A percentile compares a stretch with the other conserved stretches of the same genome.
Evolutionary conservation across 2,329 filamentous ascomycete genomes (phyloP).

Genomic region (Hymenoscyphus linearis): DNA sequence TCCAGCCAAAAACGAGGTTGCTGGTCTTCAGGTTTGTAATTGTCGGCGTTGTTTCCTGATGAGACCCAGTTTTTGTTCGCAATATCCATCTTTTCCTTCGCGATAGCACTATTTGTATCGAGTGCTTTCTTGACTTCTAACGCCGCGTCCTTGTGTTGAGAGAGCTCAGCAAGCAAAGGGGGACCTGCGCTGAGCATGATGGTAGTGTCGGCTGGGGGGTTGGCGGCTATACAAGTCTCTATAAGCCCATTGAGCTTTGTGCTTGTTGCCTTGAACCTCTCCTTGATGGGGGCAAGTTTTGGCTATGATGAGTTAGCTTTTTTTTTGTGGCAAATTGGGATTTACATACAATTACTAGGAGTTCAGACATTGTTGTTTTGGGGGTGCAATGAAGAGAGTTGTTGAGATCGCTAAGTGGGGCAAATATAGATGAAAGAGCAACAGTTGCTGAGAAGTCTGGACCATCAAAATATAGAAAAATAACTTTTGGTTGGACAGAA

Average conservation of each 20-base stretch:
- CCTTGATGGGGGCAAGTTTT: neutral
- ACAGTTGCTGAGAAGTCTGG: too few relatives aligned
- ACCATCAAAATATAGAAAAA: too few relatives aligned
- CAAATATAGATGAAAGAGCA: too few relatives aligned
- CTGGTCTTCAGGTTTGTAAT: neutral
- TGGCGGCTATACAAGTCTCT: neutral
- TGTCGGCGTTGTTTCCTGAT: neutral
- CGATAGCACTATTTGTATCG: neutral
- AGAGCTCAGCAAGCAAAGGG: neutral
- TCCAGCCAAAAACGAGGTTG: too few relatives aligned
- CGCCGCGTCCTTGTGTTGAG: neutral
- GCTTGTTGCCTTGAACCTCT: neutral
- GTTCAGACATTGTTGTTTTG: neutral
- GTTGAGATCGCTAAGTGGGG: too few relatives aligned
- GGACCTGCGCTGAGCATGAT: neutral
- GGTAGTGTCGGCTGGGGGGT: neutral
- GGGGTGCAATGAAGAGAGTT: neutral
- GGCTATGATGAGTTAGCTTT: neutral
- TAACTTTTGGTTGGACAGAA: too few relatives aligned
- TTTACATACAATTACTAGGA: neutral
- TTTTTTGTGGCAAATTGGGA: neutral
- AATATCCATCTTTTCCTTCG: neutral
- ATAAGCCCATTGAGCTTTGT: neutral
- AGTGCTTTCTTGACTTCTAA: neutral
- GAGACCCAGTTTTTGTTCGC: neutral